phyloP scores from a whole-genome alignment of 495 filamentous ascomycete genomes.

The Cairneyella variabilis region DNA sequence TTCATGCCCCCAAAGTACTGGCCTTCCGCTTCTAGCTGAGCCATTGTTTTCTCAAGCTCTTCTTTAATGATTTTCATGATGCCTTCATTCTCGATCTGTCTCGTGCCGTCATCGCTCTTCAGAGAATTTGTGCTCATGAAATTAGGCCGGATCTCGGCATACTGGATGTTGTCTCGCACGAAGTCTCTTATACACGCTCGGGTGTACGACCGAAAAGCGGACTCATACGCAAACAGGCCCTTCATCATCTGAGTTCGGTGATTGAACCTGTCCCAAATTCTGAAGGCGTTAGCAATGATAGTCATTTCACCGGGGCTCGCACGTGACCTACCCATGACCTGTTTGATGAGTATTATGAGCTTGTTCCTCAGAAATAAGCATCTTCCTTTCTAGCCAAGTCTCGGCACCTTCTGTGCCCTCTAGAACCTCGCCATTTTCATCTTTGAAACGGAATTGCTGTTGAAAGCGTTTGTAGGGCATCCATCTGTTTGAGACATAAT shows the following conservation, averaged over 20 bases:
- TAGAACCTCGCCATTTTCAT: constrained; percentile 9
- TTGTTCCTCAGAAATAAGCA: constrained; percentile 46
- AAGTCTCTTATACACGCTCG: constrained; percentile 44
- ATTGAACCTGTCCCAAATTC: constrained; percentile 53
- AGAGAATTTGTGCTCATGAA: constrained; percentile 52
- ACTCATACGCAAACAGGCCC: constrained; percentile 53
- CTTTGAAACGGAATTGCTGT: constrained; percentile 10
- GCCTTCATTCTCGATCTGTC: constrained; percentile 39
- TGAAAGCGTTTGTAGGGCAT: constrained; percentile 25
- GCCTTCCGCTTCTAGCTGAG: constrained; percentile 1
- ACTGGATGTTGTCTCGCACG: constrained; percentile 50
- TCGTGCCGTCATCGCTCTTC: constrained; percentile 38
- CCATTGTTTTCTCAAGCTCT: constrained; percentile 41
- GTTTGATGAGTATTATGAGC: constrained; percentile 37
- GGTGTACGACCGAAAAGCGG: constrained; percentile 46
- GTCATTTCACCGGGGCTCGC: neutral
- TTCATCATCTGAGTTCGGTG: constrained; percentile 56
- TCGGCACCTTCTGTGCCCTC: constrained; percentile 14
- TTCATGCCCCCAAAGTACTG: constrained; percentile 27
- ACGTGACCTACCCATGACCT: constrained; percentile 30
- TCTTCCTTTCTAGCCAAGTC: constrained; percentile 43
- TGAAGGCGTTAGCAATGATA: constrained; percentile 24
- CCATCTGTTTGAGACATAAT: constrained; percentile 21
- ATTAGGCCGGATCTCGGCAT: constrained; percentile 54
- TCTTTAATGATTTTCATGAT: constrained; percentile 48